These are phyloP conservation scores for Starmerella geochares DNA, from an alignment of 805 yeast genomes.

Conservation along the genomic window DNA sequence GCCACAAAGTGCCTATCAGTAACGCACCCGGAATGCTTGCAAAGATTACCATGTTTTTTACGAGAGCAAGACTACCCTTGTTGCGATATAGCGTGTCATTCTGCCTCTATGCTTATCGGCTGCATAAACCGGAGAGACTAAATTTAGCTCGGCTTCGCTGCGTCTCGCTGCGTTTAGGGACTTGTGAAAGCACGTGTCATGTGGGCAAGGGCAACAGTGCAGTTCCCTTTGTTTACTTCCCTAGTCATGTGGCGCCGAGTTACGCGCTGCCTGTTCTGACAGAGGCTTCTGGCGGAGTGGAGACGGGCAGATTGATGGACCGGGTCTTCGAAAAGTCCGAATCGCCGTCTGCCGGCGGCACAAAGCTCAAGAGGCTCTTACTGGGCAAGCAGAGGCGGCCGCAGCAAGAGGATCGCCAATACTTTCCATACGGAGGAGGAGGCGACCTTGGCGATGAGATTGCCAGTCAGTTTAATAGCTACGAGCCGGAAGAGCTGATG, in stretches of 20 bases:
- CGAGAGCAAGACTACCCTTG: too few species aligned
- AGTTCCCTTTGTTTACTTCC: not conserved
- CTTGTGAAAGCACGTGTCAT: not conserved
- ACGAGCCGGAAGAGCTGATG: conserved; percentile 24
- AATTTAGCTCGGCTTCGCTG: too few species aligned
- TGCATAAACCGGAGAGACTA: too few species aligned
- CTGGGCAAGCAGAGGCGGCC: not conserved
- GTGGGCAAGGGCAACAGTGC: too few species aligned
- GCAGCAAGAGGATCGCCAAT: conserved; percentile 6
- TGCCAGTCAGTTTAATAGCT: conserved; percentile 10
- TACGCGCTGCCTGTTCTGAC: not conserved
- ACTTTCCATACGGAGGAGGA: conserved; percentile 22
- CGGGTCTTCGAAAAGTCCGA: conserved; percentile 10
- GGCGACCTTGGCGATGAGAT: not conserved
- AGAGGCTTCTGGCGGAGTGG: too few species aligned
- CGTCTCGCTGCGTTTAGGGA: not conserved
- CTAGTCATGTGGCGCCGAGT: conserved; percentile 1
- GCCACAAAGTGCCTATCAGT: too few species aligned
- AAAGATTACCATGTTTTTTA: too few species aligned
- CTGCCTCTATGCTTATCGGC: too few species aligned
- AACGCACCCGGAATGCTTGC: too few species aligned
- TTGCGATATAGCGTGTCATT: too few species aligned
- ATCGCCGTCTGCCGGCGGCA: not conserved
- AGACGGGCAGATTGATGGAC: conserved; percentile 10
- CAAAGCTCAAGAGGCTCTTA: conserved; percentile 2